Evolutionary conservation across 192 early-diverging fungal genomes (phyloP).

Genomic region (Coemansia sp.): DNA sequence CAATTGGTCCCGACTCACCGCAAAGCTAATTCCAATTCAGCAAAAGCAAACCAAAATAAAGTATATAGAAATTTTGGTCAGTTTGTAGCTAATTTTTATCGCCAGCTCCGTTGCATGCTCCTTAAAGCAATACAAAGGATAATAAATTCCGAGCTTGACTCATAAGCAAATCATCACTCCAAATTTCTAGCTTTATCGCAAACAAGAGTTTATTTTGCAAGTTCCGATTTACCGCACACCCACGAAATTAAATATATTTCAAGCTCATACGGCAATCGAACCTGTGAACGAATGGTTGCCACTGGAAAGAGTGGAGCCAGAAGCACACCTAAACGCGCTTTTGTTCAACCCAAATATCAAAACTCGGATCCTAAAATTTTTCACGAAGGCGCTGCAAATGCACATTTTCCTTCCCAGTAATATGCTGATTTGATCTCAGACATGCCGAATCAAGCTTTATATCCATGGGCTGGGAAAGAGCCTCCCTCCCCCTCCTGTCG

Average conservation of each 20-base stretch:
- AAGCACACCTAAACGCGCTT: neutral
- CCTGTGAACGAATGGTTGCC: no score
- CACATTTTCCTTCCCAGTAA: neutral
- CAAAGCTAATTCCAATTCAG: neutral
- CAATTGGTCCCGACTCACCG: conserved; percentile 21
- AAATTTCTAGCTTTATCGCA: neutral
- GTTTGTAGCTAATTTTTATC: conserved; percentile 18
- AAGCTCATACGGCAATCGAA: no score
- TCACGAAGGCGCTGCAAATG: no score
- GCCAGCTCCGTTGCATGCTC: conserved; percentile 9
- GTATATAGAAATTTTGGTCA: conserved; percentile 15
- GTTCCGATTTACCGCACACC: no score
- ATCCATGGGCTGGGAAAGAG: no score
- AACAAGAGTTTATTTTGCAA: no score
- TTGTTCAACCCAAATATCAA: neutral
- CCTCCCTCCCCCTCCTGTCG: no score
- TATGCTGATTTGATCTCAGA: no score
- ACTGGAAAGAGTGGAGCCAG: neutral
- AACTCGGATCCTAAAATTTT: neutral
- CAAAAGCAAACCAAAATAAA: neutral
- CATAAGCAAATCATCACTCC: conserved; percentile 40
- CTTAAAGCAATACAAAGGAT: neutral
- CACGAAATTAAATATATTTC: no score
- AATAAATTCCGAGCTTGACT: conserved; percentile 41
- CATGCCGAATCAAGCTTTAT: no score